A percentile compares a stretch with the other conserved stretches of the same genome.
Conservation (phyloP, 495 filamentous ascomycete species). For the Thermochaetoides thermophila region DNA sequence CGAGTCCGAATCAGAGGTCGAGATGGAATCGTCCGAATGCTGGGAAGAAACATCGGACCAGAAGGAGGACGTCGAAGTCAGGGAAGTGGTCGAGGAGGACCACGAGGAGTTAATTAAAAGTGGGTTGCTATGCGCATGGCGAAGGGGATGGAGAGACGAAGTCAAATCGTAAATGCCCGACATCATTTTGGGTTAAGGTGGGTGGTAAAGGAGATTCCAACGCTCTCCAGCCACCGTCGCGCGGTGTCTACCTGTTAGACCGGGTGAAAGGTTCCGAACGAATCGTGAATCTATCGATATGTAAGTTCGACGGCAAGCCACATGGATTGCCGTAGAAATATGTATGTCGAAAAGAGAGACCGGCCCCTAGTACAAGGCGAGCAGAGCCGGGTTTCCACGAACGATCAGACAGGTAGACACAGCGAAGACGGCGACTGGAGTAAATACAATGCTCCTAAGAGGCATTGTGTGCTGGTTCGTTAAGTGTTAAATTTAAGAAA, state of each 20-base stretch:
- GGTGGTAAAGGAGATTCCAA: conserved; percentile 17
- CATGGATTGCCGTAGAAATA: conserved; percentile 18
- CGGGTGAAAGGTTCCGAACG: conserved; percentile 17
- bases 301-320: conserved; percentile 20
- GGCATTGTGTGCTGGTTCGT: conserved; percentile 37
- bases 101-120: conserved; percentile 58
- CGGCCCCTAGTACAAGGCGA: conserved; percentile 30
- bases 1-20: conserved; percentile 27
- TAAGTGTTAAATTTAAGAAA: too few relatives aligned
- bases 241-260: conserved; percentile 36
- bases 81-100: too few relatives aligned
- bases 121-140: conserved; percentile 46
- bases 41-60: conserved; percentile 60
- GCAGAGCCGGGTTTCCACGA: conserved; percentile 32
- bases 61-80: conserved; percentile 58
- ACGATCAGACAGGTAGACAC: conserved; percentile 40
- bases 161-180: conserved; percentile 30
- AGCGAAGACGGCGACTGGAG: conserved; percentile 43
- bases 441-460: conserved; percentile 30
- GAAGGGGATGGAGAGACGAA: conserved; percentile 26
- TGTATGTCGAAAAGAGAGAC: conserved; percentile 27
- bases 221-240: conserved; percentile 39
- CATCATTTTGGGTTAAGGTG: conserved; percentile 36
- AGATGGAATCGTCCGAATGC: conserved; percentile 30
- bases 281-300: conserved; percentile 30